phyloP scores from a whole-genome alignment of 1,284 basidiomycete genomes.

The Leccinum griseonigrum region DNA sequence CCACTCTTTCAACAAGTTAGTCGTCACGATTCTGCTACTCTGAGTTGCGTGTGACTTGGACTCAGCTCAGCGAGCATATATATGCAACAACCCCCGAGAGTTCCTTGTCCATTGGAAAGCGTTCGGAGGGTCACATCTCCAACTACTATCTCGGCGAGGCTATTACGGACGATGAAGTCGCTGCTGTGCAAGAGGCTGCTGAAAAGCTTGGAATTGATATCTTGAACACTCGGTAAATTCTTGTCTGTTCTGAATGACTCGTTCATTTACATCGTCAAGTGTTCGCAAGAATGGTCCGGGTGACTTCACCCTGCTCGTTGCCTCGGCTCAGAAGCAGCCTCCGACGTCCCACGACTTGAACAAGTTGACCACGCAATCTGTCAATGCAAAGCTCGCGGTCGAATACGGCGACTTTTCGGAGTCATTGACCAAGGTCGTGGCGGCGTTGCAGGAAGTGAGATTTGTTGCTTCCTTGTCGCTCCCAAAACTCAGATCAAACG shows the following conservation, averaged over 20 bases:
- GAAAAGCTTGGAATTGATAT: conserved; percentile 72
- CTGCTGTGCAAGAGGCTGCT: conserved; percentile 66
- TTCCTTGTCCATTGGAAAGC: conserved; percentile 76
- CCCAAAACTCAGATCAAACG: background rate
- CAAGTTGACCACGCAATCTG: conserved; percentile 43
- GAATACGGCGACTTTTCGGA: conserved; percentile 71
- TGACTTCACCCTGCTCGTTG: conserved; percentile 69
- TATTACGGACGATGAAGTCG: conserved; percentile 72
- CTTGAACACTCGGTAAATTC: conserved; percentile 72
- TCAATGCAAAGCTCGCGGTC: conserved; percentile 54
- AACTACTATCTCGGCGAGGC: conserved; percentile 79
- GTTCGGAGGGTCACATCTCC: conserved; percentile 68
- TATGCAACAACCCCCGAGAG: conserved; percentile 64
- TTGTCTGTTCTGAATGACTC: background rate
- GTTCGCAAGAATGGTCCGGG: conserved; percentile 61
- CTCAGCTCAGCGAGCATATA: conserved; percentile 68
- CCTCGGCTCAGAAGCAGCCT: conserved; percentile 53
- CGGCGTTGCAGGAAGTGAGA: conserved; percentile 58
- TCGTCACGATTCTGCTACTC: conserved; percentile 2
- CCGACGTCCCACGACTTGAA: conserved; percentile 48
- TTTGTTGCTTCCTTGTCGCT: background rate
- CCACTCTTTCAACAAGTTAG: conserved; percentile 62
- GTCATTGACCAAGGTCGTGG: conserved; percentile 51
- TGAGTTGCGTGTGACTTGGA: conserved; percentile 8
- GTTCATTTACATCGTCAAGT: conserved; percentile 34